Evolutionary conservation across 2,329 filamentous ascomycete species (phyloP).

Genomic region (Clarireedia hainanense): DNA sequence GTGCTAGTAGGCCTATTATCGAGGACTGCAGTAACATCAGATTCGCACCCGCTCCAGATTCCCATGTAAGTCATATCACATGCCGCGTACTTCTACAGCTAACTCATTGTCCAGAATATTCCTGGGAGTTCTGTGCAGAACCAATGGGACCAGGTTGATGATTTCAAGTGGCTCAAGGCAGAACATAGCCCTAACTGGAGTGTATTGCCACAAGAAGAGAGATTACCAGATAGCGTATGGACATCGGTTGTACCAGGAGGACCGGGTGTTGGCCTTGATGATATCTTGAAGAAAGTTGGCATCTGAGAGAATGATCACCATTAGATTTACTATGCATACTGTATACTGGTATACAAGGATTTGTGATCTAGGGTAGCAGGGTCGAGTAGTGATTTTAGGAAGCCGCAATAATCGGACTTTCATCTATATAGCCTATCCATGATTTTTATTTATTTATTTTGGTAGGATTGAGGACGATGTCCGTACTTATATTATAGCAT

Average conservation of each 20-base stretch:
- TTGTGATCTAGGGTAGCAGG: too few relatives aligned
- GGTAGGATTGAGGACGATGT: too few relatives aligned
- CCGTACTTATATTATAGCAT: too few relatives aligned
- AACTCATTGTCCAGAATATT: constrained; percentile 19
- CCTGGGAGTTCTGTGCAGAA: constrained; percentile 39
- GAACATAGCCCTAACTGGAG: constrained; percentile 86
- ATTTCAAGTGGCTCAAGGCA: constrained; percentile 93
- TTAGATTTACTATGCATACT: neutral
- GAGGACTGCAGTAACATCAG: constrained; percentile 75
- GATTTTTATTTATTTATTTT: too few relatives aligned
- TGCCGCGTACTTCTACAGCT: neutral
- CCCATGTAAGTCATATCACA: constrained; percentile 49
- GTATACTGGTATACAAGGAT: neutral
- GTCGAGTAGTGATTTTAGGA: too few relatives aligned
- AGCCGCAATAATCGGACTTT: too few relatives aligned
- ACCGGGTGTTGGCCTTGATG: constrained; percentile 52
- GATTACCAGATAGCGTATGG: constrained; percentile 60
- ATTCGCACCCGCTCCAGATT: constrained; percentile 67
- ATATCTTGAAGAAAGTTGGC: constrained; percentile 52
- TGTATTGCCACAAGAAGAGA: constrained; percentile 52
- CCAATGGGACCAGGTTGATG: constrained; percentile 84
- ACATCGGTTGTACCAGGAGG: constrained; percentile 56
- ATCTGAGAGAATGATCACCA: constrained; percentile 11
- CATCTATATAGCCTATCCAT: too few relatives aligned
- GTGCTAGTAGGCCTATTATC: constrained; percentile 81